Percentiles rank a stretch among this genome's conserved stretches.
phyloP scores from a whole-genome alignment of 495 filamentous ascomycete genomes.

The Lophiostoma macrostomum region DNA sequence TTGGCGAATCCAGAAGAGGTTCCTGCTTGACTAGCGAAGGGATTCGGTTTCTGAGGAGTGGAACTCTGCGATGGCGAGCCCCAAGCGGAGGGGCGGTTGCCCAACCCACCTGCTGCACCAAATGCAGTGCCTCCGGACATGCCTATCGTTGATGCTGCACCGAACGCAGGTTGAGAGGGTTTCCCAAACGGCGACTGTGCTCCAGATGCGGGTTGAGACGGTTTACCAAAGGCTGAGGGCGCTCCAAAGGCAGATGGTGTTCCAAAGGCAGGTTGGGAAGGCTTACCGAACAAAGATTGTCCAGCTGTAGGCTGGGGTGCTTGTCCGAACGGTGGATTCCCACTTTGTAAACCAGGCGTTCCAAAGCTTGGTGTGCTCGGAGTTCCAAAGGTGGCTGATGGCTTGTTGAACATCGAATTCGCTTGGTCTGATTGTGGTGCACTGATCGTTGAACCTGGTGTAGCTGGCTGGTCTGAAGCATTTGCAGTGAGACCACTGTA shows the following conservation, averaged over 20 bases:
- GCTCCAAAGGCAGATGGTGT: slow-evolving; percentile 31
- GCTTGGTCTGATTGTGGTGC: neutral
- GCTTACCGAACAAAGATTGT: slow-evolving; percentile 29
- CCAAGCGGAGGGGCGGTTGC: slow-evolving; percentile 47
- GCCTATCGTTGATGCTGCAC: slow-evolving; percentile 27
- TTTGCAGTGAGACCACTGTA: slow-evolving; percentile 62
- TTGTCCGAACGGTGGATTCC: slow-evolving; percentile 32
- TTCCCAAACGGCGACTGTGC: slow-evolving; percentile 43
- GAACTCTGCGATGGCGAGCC: slow-evolving; percentile 33
- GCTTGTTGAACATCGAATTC: no score
- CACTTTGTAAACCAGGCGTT: slow-evolving; percentile 3
- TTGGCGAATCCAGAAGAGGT: slow-evolving; percentile 18
- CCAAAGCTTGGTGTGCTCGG: no score
- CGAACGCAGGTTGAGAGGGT: slow-evolving; percentile 16
- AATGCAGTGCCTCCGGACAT: slow-evolving; percentile 42
- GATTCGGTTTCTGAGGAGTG: neutral
- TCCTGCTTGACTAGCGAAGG: slow-evolving; percentile 15
- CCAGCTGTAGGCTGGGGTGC: slow-evolving; percentile 23
- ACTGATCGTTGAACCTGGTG: neutral
- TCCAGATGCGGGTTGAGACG: slow-evolving; percentile 35
- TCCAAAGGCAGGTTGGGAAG: slow-evolving; percentile 23
- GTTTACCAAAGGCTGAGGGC: slow-evolving; percentile 42
- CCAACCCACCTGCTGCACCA: slow-evolving; percentile 47
- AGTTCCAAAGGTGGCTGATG: no score
- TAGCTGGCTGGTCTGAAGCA: neutral